Evolutionary conservation across 331 rosid genomes (phyloP).

Genomic region (Prunus yedoensis): DNA sequence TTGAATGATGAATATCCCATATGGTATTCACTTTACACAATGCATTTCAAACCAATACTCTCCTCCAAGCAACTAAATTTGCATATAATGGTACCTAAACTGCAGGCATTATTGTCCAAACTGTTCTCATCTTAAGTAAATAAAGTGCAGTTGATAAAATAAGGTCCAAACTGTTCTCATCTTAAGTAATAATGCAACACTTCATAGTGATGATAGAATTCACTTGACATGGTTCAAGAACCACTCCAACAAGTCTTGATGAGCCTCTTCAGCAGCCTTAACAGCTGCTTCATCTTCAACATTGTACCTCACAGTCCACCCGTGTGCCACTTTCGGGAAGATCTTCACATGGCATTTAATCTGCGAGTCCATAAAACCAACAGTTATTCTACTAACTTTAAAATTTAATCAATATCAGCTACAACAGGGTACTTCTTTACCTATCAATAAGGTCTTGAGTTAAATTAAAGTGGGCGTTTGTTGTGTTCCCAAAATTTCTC

Average conservation of each 20-base stretch:
- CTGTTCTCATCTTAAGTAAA: background rate
- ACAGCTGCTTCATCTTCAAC: conserved; percentile 51
- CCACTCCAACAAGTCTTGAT: conserved; percentile 56
- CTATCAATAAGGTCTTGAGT: too few species aligned
- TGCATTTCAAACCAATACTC: background rate
- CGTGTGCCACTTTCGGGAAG: conserved; percentile 58
- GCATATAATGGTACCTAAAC: background rate
- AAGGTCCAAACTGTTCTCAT: background rate
- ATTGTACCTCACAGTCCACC: conserved; percentile 69
- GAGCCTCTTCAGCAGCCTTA: conserved; percentile 61
- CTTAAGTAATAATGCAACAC: background rate
- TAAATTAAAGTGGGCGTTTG: too few species aligned
- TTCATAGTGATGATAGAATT: background rate
- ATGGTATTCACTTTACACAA: background rate
- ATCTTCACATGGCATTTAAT: conserved; percentile 53
- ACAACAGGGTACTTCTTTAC: too few species aligned
- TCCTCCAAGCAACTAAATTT: background rate
- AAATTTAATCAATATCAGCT: background rate
- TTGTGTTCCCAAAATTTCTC: too few species aligned
- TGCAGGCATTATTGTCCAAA: background rate
- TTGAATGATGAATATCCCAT: too few species aligned
- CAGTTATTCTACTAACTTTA: background rate
- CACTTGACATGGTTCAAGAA: conserved; percentile 50
- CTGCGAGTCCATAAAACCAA: conserved; percentile 24
- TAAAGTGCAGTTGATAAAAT: background rate